Evolutionary conservation across 208 protist species (phyloP), one percentile per base, ranked within the genome.

Genomic region (Trypanosomatidae sp.): DNA sequence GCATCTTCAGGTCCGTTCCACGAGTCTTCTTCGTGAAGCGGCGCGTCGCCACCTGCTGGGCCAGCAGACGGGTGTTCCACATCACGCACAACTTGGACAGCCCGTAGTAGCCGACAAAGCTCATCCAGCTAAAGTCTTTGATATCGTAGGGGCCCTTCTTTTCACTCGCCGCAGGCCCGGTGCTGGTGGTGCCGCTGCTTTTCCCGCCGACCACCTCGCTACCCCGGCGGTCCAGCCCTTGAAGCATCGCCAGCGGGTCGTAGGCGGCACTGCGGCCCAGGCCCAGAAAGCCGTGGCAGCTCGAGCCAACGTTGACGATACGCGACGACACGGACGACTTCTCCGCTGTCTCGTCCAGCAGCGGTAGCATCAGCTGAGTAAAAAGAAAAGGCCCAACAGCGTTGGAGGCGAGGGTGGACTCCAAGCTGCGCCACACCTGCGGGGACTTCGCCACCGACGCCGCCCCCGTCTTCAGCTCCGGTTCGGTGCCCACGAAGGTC

Each of bases 51-150:
- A 88, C 76, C 62, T 87, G 81, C 9, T 81, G 84, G 0, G 88
- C 86, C 41, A 93, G 80, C 33, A 96, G 60, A 9, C 69, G 74
- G 5, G 92, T 95, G 74, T 94, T 94, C 90, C 92, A 97, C 56
- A 95, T 75, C 4, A 92, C 80, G 60, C 90, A 95, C 49, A 97
- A 74, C 73, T 97, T 97, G 3, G 89, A 94, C 13, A 97, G 80
- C 1, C 92, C 92, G 59, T 97, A 97, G 75, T 95, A 95, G 43
- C 85, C 87, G 2, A 95, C 87, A 82, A 95, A 97, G 50, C 84
- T 92, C 12, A 53, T 10, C 8, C 80, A 69, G 50, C 82, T 83
- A 50, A 89, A 94, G 44, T 91, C 82, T 1, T 70, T 44, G 19
- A 84, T 65, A 46, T 74, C 53, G 69, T 82, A 87, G 0, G 41